Conservation (phyloP, 805 yeast genomes). For the Wickerhamomyces alni region DNA sequence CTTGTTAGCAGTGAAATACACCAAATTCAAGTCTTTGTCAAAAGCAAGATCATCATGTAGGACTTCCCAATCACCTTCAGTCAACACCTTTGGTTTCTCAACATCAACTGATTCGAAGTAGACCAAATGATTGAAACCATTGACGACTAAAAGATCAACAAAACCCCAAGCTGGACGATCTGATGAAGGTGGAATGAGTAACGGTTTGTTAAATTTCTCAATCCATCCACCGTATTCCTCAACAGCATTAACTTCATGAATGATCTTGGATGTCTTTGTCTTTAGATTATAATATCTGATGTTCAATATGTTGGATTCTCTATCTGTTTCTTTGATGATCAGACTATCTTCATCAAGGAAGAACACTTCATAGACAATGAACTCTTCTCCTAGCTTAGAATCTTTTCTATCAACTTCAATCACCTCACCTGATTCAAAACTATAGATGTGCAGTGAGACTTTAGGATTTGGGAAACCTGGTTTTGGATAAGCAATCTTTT, state of each 20-base stretch:
- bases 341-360: constrained; percentile 53
- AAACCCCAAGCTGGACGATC: constrained; percentile 49
- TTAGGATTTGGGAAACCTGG: constrained; percentile 75
- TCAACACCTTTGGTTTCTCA: constrained; percentile 48
- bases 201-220: constrained; percentile 60
- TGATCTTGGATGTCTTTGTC: constrained; percentile 27
- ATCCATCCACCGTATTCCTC: constrained; percentile 60
- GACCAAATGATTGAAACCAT: constrained; percentile 70
- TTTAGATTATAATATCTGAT: constrained; percentile 39
- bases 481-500: constrained; percentile 69
- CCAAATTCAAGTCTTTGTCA: constrained; percentile 42
- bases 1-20: constrained; percentile 63
- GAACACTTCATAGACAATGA: constrained; percentile 57
- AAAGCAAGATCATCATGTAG: constrained; percentile 55
- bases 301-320: constrained; percentile 60
- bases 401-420: constrained; percentile 26
- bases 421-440: constrained; percentile 23
- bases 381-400: constrained; percentile 33
- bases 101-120: constrained; percentile 66
- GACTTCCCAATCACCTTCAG: constrained; percentile 87
- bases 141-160: constrained; percentile 66
- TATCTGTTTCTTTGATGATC: constrained; percentile 53
- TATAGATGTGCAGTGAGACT: constrained; percentile 46
- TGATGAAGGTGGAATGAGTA: constrained; percentile 45
- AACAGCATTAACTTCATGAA: constrained; percentile 41